Evolutionary conservation across 108 stramenopile species (phyloP), one percentile per base, ranked within the genome.

Genomic region (Stephanodiscus minutulus): DNA sequence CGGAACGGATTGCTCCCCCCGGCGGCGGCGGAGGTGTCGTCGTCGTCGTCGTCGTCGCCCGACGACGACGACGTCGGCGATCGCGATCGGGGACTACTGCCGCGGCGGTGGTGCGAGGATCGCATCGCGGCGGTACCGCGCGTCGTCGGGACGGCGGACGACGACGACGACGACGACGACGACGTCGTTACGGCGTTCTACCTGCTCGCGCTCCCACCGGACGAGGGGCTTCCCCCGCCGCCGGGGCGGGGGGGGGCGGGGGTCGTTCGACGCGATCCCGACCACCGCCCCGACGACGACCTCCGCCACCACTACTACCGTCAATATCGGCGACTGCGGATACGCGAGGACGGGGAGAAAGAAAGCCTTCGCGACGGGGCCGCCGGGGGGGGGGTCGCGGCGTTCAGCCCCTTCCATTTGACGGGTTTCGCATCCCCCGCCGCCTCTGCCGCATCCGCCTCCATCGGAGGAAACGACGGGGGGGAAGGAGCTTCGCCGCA

Each of bases 351-450:
- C 18, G 57, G 50, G 20, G 73, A 66, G 50, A 61, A 39, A 47
- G 66, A 74, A 18, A 57, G 29, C 31, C 36, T 67, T 47, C 49
- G 49, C 15, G 73, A 74, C 61, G 43, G 48, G 33, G 21, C 20
- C 11, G 37, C 39, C 5, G 65, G n/a, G 12, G 49, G 31, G 5
- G 2, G 31, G 31, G 31, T 33, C 5, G 31, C 5, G 31, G 56
- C 66, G 5, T 67, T 13, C 53, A 61, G 60, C 13, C 73, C 73
- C 1, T 74, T 74, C 65, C 73, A 74, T 53, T 43, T 74, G 65
- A 48, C 46, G 15, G 73, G 28, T 28, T 67, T 74, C 36, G 53
- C 44, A 35, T 37, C 41, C 63, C 29, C 29, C 21, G 41, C 6
- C 6, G 3, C n/a, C 43, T 41, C 39, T 1, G 8, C 39, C 7